Conservation (phyloP, 345 rosid species). For the Raphanus raphanistrum region DNA sequence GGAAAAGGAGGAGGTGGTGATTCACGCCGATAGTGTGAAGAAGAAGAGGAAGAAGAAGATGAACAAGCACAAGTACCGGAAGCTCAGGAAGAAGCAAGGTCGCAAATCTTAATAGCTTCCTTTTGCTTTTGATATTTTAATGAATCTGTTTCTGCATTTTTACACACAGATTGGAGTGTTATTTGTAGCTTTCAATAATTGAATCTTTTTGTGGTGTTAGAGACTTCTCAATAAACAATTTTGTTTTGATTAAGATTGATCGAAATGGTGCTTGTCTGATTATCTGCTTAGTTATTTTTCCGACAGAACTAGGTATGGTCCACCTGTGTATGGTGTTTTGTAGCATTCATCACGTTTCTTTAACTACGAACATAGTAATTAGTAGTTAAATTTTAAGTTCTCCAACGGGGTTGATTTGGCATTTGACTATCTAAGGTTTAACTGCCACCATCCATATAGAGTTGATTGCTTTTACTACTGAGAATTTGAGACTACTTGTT, state of each 20-base stretch:
- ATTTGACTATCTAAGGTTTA: not conserved
- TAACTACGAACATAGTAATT: not conserved
- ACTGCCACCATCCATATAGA: not conserved
- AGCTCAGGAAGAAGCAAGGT: slow-evolving; percentile 73
- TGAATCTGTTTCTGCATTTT: not conserved
- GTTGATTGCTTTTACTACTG: not conserved
- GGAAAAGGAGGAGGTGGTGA: slow-evolving; percentile 12
- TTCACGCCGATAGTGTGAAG: slow-evolving; percentile 85
- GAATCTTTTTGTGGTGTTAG: not conserved
- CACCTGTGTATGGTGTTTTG: not conserved
- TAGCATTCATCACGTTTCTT: slow-evolving; percentile 7
- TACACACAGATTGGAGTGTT: not conserved
- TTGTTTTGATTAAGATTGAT: not conserved
- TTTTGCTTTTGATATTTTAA: not conserved
- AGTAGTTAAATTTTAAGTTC: not conserved
- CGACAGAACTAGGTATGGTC: not conserved
- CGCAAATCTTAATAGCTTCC: slow-evolving; percentile 37
- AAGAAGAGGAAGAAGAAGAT: slow-evolving; percentile 98
- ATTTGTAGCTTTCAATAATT: not conserved
- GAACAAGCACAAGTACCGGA: slow-evolving; percentile 91
- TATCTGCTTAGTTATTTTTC: not conserved
- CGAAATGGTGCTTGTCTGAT: not conserved
- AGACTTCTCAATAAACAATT: not conserved
- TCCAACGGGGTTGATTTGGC: not conserved
- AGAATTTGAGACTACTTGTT: slow-evolving; percentile 1